Evolutionary conservation across 768 basidiomycete species (phyloP), one percentile per base, ranked within the genome.

Genomic region (Agaricus subrufescens): DNA sequence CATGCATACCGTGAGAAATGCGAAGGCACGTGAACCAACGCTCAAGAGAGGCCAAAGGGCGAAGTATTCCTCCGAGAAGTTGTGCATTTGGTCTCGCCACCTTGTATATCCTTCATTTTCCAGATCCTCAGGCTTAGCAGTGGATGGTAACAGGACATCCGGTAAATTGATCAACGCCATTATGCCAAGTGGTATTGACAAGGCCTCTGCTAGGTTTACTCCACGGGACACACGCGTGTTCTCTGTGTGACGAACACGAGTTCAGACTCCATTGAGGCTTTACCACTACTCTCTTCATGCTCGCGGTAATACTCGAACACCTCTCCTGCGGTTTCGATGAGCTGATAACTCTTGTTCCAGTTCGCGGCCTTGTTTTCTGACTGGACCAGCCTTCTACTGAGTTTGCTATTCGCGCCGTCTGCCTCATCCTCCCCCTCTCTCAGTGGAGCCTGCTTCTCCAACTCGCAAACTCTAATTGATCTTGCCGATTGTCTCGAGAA

Each of bases 401-500:
- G 40, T 30, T 50, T 38, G 5, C 45, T 44, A 5, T 34, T 56
- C 38, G 27, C 48, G 14, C 44, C 45, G 9, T 29, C 12, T 23
- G 30, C 14, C 10, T 30, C 23, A 34, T n/a, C 23, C 19, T n/a
- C 26, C 11, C 25, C 26, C 5, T 34, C 42, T 19, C 43, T 49
- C 10, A 50, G 19, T 9, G 48, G 45, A 8, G 31, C 30, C 25
- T 56, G 55, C 15, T 56, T 56, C 19, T 9, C 19, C 19, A 44
- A 48, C 34, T 11, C 48, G 15, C 42, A 31, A 19, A 45, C 55
- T 6, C 23, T 56, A 5, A 48, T 25, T 12, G 38, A 15, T n/a
- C 48, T 60, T 14, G 27, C 48, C 11, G 25, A 37, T 31, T 75
- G 73, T 54, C 67, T 75, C 51, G 66, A 71, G 50, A 29, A 58